Percentiles rank a stretch among this genome's conserved stretches.
Conservation (phyloP, 805 yeast genomes). For the Candida schatavii region DNA sequence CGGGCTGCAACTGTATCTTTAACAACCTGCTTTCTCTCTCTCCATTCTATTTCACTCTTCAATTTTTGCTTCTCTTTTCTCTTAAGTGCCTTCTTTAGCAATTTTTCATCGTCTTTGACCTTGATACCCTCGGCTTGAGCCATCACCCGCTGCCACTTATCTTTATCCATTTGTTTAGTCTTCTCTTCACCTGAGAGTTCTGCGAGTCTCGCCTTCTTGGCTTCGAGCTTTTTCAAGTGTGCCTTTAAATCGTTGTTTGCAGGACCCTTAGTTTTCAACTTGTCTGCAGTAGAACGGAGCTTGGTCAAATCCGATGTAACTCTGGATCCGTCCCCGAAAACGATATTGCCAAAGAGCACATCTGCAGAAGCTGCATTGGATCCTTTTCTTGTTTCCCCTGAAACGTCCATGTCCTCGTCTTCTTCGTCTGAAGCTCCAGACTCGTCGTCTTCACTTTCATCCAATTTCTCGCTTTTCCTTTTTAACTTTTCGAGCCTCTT, state of each 20-base stretch:
- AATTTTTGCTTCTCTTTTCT: slow-evolving; percentile 79
- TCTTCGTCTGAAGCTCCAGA: slow-evolving; percentile 25
- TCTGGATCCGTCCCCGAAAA: slow-evolving; percentile 77
- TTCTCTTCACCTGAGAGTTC: slow-evolving; percentile 60
- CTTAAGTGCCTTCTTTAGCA: slow-evolving; percentile 82
- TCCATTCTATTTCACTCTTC: slow-evolving; percentile 90
- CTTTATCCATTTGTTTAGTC: slow-evolving; percentile 61
- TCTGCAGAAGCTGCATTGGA: slow-evolving; percentile 21
- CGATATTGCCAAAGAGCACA: slow-evolving; percentile 77
- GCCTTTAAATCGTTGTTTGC: slow-evolving; percentile 79
- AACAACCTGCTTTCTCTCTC: slow-evolving; percentile 79
- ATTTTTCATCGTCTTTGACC: slow-evolving; percentile 83
- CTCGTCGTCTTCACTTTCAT: slow-evolving; percentile 41
- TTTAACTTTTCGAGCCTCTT: slow-evolving; percentile 45
- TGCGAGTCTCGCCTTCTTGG: slow-evolving; percentile 62
- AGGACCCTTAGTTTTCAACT: slow-evolving; percentile 73
- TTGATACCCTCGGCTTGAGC: slow-evolving; percentile 86
- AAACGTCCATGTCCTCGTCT: slow-evolving; percentile 29
- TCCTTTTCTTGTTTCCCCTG: slow-evolving; percentile 26
- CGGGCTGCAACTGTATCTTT: slow-evolving; percentile 70
- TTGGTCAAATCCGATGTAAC: slow-evolving; percentile 69
- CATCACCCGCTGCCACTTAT: slow-evolving; percentile 81
- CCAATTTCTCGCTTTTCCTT: slow-evolving; percentile 38
- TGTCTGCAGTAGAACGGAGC: slow-evolving; percentile 47
- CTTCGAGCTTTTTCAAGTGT: slow-evolving; percentile 73